A percentile compares a stretch with the other conserved stretches of the same genome.
Evolutionary conservation across 129 eudicot species (phyloP).

Genomic region (Silybum marianum): DNA sequence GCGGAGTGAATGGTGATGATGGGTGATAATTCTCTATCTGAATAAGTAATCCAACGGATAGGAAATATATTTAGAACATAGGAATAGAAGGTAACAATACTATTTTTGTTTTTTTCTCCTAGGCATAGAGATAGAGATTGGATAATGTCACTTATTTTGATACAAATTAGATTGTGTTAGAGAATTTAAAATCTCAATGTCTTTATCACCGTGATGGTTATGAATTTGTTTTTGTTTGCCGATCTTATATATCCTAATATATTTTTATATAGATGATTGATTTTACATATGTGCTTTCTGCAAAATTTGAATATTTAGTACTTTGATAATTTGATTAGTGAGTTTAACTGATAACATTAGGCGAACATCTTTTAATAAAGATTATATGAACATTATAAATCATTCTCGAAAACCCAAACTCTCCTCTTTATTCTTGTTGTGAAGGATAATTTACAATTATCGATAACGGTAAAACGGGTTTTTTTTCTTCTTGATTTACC

Average conservation of each 20-base stretch:
- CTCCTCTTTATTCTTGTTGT: not conserved
- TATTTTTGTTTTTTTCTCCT: not conserved
- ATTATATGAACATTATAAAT: too few relatives aligned
- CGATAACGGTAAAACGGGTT: not conserved
- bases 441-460: not conserved
- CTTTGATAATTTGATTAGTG: too few relatives aligned
- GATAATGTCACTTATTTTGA: not conserved
- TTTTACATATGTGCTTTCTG: not conserved
- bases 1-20: conserved; percentile 2
- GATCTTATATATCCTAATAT: not conserved
- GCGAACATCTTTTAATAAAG: too few relatives aligned
- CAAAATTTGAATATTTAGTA: not conserved
- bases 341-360: too few relatives aligned
- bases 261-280: not conserved
- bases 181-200: not conserved
- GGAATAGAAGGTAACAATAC: not conserved
- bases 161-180: not conserved
- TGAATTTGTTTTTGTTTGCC: not conserved
- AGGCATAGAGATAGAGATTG: not conserved
- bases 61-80: conserved; percentile 2
- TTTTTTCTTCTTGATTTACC: not conserved
- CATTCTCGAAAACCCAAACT: too few relatives aligned
- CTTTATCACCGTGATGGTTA: conserved; percentile 16
- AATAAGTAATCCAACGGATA: conserved; percentile 9
- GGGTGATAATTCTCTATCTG: not conserved